Conservation (phyloP, 257 asterid genomes). For the Verbena officinalis region DNA sequence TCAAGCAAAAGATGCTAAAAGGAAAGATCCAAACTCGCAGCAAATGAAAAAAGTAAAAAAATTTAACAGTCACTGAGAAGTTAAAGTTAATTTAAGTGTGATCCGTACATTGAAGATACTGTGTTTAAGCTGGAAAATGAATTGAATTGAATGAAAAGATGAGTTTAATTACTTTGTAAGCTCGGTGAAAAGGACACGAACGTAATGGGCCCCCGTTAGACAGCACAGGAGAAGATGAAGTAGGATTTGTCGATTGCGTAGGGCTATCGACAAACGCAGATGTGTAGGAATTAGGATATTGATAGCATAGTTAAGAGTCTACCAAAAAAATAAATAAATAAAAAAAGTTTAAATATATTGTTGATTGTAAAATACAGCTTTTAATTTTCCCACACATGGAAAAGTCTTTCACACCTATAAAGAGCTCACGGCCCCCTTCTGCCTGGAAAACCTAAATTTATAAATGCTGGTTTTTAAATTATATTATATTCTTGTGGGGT, state of each 20-base stretch:
- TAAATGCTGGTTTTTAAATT: too few species aligned
- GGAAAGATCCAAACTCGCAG: neutral
- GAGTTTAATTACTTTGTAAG: too few species aligned
- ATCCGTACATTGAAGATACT: too few species aligned
- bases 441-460: too few species aligned
- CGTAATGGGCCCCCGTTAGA: slow-evolving; percentile 39
- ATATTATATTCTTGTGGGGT: too few species aligned
- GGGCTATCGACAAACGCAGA: slow-evolving; percentile 37
- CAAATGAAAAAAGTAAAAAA: neutral
- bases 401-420: slow-evolving; percentile 20
- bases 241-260: slow-evolving; percentile 41
- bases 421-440: slow-evolving; percentile 21
- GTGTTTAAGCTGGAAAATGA: too few species aligned
- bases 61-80: neutral
- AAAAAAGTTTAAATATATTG: too few species aligned
- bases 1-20: neutral
- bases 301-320: neutral
- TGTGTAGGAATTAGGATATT: neutral
- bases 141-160: too few species aligned
- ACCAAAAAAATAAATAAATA: too few species aligned
- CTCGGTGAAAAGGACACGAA: slow-evolving; percentile 34
- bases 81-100: neutral
- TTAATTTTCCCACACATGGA: slow-evolving; percentile 14
- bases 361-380: slow-evolving; percentile 23
- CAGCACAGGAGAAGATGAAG: neutral